A percentile compares a stretch with the other conserved stretches of the same genome.
These are phyloP conservation scores for Suzukiozyma palmioleophila DNA, from an alignment of 1,139 yeast species.

Conservation along the genomic window DNA sequence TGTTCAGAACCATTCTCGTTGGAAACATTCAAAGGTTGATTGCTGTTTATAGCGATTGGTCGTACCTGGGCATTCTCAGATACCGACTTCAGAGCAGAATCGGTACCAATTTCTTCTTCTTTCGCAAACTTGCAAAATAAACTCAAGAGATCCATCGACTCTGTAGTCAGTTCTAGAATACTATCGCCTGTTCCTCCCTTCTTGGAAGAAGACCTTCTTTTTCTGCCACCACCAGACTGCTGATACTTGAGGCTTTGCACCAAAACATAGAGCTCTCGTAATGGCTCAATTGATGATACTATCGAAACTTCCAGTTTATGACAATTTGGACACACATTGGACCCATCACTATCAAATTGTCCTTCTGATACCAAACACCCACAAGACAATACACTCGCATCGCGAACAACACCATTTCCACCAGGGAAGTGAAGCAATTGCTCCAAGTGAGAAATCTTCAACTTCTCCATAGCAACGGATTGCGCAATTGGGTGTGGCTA, in stretches of 20 bases:
- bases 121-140: slow-evolving; percentile 41
- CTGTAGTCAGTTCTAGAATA: slow-evolving; percentile 11
- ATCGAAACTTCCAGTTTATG: slow-evolving; percentile 24
- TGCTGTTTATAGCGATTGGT: slow-evolving; percentile 13
- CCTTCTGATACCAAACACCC: slow-evolving; percentile 68
- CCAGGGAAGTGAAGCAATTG: slow-evolving; percentile 28
- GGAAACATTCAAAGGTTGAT: neutral
- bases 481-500: neutral
- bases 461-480: slow-evolving; percentile 21
- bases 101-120: slow-evolving; percentile 23
- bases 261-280: slow-evolving; percentile 46
- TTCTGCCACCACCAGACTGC: slow-evolving; percentile 8
- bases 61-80: slow-evolving; percentile 7
- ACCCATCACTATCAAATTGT: slow-evolving; percentile 22
- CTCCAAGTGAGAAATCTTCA: slow-evolving; percentile 24
- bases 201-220: slow-evolving; percentile 22
- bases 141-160: slow-evolving; percentile 32
- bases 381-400: slow-evolving; percentile 58
- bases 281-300: slow-evolving; percentile 46
- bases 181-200: slow-evolving; percentile 15
- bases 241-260: slow-evolving; percentile 20
- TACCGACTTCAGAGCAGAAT: slow-evolving; percentile 2
- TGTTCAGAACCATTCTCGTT: neutral
- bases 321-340: slow-evolving; percentile 49
- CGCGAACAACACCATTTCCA: slow-evolving; percentile 28